Evolutionary conservation across 805 yeast species (phyloP), one percentile per base, ranked within the genome.

Genomic region (Nakazawaea pomicola): DNA sequence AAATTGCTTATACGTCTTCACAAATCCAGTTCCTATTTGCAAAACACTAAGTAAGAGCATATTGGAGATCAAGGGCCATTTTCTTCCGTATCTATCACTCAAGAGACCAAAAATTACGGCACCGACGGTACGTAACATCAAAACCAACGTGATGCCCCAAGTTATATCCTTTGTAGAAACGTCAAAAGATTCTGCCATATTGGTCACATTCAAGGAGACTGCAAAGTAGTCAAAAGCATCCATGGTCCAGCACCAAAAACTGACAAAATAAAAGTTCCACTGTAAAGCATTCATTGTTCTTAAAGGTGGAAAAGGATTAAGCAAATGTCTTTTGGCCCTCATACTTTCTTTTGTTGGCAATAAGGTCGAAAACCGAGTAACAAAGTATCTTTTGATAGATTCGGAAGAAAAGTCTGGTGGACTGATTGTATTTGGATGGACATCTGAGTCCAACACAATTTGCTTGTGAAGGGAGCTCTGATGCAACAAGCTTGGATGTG

Each of bases 61-160:
- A 54, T 74, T 74, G 17, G 63, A 36, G 37, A 70, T 65, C 46
- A 72, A 66, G 0, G 85, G 83, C 69, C 73, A 72, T 53, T 75
- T 78, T 52, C 84, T 63, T 29, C 85, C 85, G 47, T 72, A 70
- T 48, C 71, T 65, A 55, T 80, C 86, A 51, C 81, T 78, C 46
- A 72, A 56, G 44, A 64, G 63, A 38, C 85, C 85, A 50, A 80
- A 78, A n/a, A 72, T 52, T 24, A 77, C 51, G 8, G 83, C 83
- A 45, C 86, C 86, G 17, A 79, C 75, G 3, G 84, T 72, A 60
- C 86, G 68, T 47, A 80, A 65, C 86, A 80, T 80, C 29, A 80
- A 67, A 35, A 80, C 85, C 46, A 80, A 63, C 1, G 86, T 79
- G 50, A 80, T 75, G 42, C 80, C 80, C 85, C 82, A 79, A 4